phyloP scores from a whole-genome alignment of 768 basidiomycete species.

The Mycena rosella region DNA sequence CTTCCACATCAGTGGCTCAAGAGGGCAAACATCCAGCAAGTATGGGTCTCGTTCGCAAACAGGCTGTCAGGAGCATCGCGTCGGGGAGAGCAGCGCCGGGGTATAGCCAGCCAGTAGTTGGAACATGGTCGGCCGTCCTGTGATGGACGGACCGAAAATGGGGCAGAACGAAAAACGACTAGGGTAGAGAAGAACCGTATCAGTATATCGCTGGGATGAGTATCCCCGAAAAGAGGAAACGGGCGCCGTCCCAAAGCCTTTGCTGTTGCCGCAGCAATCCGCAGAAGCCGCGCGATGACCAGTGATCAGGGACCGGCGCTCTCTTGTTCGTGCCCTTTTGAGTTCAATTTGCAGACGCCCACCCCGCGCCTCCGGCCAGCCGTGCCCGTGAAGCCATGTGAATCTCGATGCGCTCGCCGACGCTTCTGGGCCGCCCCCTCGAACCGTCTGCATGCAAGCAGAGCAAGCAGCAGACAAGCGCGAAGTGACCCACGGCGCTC shows the following conservation, averaged over 20 bases:
- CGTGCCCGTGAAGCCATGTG: slow-evolving; percentile 34
- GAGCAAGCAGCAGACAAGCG: slow-evolving; percentile 22
- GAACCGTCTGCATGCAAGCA: slow-evolving; percentile 19
- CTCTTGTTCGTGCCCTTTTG: slow-evolving; percentile 33
- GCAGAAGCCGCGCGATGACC: slow-evolving; percentile 15
- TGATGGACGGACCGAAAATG: slow-evolving; percentile 26
- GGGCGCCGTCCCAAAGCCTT: slow-evolving; percentile 24
- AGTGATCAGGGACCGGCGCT: slow-evolving; percentile 26
- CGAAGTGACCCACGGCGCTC: slow-evolving; percentile 35
- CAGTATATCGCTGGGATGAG: slow-evolving; percentile 15
- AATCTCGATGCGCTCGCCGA: slow-evolving; percentile 37
- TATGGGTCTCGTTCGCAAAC: slow-evolving; percentile 24
- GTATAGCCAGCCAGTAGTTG: slow-evolving; percentile 22
- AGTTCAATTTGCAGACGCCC: slow-evolving; percentile 14
- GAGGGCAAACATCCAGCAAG: slow-evolving; percentile 20
- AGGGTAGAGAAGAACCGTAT: slow-evolving; percentile 30
- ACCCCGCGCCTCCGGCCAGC: slow-evolving; percentile 20
- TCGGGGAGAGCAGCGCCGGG: slow-evolving; percentile 15
- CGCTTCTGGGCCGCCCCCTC: slow-evolving; percentile 35
- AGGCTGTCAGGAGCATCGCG: slow-evolving; percentile 27
- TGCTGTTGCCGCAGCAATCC: slow-evolving; percentile 33
- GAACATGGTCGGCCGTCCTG: slow-evolving; percentile 28
- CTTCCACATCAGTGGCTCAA: slow-evolving; percentile 22
- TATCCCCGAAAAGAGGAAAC: neutral
- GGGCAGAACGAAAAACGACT: slow-evolving; percentile 32